These are phyloP conservation scores for Casuarina equisetifolia DNA, from an alignment of 306 rosid genomes.

Conservation along the genomic window DNA sequence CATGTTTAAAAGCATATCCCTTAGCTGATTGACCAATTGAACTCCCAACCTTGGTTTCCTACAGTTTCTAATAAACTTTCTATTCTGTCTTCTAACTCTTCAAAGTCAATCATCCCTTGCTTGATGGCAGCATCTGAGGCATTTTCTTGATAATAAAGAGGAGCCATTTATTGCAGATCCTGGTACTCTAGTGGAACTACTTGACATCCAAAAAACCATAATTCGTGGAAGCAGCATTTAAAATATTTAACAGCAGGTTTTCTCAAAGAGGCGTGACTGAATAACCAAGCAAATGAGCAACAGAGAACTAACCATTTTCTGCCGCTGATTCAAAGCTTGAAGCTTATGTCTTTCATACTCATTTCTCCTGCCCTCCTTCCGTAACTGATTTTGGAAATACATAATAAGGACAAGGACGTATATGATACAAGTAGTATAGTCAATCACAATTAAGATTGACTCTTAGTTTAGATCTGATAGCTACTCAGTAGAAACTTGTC, in stretches of 20 bases:
- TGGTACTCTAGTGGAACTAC: not conserved
- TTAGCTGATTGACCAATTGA: not conserved
- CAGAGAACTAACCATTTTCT: constrained; percentile 71
- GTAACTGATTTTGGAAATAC: constrained; percentile 53
- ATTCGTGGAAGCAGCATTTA: not conserved
- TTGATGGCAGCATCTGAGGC: not conserved
- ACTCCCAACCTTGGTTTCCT: not conserved
- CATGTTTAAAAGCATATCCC: not conserved
- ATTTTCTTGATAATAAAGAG: not conserved
- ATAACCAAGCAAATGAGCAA: constrained; percentile 23
- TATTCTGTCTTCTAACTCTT: not conserved
- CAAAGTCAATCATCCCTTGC: not conserved
- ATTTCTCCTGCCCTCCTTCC: constrained; percentile 96
- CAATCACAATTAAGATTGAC: constrained; percentile 13
- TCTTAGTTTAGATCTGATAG: constrained; percentile 1
- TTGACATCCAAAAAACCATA: not conserved
- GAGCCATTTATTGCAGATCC: not conserved
- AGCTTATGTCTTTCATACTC: constrained; percentile 99
- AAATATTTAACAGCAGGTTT: not conserved
- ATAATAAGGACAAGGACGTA: constrained; percentile 28
- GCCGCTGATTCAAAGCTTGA: constrained; percentile 98
- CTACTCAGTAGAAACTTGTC: constrained; percentile 7
- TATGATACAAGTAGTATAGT: constrained; percentile 4
- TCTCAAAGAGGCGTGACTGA: constrained; percentile 17
- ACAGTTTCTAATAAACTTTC: not conserved